A percentile compares a stretch with the other conserved stretches of the same genome.
Conservation (phyloP, 1,284 basidiomycete species). For the Heterobasidion parviporum region DNA sequence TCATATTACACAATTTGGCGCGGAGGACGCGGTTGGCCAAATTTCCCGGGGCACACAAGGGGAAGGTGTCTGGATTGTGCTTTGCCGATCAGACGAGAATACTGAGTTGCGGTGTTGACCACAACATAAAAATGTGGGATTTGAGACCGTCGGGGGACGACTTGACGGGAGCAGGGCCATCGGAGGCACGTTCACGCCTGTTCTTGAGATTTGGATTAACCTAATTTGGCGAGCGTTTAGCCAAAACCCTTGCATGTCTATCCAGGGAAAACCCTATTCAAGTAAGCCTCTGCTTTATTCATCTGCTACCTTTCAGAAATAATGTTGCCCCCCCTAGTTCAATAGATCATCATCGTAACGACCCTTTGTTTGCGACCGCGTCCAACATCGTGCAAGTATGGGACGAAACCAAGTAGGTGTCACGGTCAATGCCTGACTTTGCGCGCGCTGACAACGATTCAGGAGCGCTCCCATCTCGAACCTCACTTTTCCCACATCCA, state of each 20-base stretch:
- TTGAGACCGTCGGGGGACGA: slow-evolving; percentile 21
- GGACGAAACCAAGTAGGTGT: slow-evolving; percentile 85
- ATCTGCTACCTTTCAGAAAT: not conserved
- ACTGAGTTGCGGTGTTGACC: slow-evolving; percentile 88
- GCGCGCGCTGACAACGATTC: slow-evolving; percentile 5
- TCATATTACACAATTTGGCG: slow-evolving; percentile 85
- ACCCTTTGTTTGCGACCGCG: slow-evolving; percentile 88
- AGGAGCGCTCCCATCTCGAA: slow-evolving; percentile 74
- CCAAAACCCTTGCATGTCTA: slow-evolving; percentile 67
- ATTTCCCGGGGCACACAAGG: slow-evolving; percentile 81
- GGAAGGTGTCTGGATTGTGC: slow-evolving; percentile 84
- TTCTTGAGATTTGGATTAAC: not conserved
- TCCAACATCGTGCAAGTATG: slow-evolving; percentile 93
- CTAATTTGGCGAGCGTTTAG: slow-evolving; percentile 15
- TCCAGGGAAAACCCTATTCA: slow-evolving; percentile 80
- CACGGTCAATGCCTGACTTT: not conserved
- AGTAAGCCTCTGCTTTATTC: slow-evolving; percentile 41
- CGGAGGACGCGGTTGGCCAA: slow-evolving; percentile 59
- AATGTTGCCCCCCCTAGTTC: slow-evolving; percentile 40
- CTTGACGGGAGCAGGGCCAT: slow-evolving; percentile 22
- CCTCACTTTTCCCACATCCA: slow-evolving; percentile 75
- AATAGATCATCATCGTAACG: slow-evolving; percentile 88
- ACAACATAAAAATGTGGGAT: slow-evolving; percentile 89
- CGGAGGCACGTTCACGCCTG: slow-evolving; percentile 18
- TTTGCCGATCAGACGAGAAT: slow-evolving; percentile 66